phyloP scores from a whole-genome alignment of 2,329 filamentous ascomycete species.

The Plenodomus biglobosus region DNA sequence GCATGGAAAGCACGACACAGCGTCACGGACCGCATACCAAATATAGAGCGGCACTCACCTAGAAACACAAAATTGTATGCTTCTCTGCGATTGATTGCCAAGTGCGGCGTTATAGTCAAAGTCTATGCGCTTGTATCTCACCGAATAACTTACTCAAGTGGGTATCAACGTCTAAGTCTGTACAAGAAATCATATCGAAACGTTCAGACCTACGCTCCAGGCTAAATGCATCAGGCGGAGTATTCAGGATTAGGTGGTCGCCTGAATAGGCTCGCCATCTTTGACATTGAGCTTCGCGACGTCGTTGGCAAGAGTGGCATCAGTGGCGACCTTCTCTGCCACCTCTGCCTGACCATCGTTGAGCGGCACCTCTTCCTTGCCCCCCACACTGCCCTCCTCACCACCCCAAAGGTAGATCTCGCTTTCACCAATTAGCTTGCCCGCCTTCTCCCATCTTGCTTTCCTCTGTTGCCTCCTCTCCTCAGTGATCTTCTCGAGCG shows the following conservation, averaged over 20 bases:
- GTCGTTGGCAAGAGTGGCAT: conserved; percentile 1
- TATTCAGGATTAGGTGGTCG: neutral
- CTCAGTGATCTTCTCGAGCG: conserved; percentile 70
- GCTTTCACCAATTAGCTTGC: conserved; percentile 79
- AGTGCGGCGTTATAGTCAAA: neutral
- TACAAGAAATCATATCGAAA: neutral
- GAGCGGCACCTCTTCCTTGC: neutral
- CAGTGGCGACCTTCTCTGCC: neutral
- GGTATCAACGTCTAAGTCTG: neutral
- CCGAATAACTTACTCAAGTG: neutral
- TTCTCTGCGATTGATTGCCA: neutral
- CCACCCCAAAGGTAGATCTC: conserved; percentile 87
- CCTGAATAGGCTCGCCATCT: neutral
- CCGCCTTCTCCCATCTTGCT: conserved; percentile 75
- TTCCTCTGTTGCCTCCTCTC: conserved; percentile 64
- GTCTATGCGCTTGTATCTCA: neutral
- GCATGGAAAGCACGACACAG: neutral
- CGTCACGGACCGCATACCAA: neutral
- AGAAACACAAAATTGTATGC: neutral
- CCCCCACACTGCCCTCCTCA: conserved; percentile 31
- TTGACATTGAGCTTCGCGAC: conserved; percentile 1
- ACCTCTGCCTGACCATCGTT: neutral
- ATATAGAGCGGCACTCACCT: neutral
- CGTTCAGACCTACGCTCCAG: neutral
- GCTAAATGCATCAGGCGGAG: neutral